Evolutionary conservation across 768 basidiomycete genomes (phyloP).

Genomic region (Lentinula detonsa): DNA sequence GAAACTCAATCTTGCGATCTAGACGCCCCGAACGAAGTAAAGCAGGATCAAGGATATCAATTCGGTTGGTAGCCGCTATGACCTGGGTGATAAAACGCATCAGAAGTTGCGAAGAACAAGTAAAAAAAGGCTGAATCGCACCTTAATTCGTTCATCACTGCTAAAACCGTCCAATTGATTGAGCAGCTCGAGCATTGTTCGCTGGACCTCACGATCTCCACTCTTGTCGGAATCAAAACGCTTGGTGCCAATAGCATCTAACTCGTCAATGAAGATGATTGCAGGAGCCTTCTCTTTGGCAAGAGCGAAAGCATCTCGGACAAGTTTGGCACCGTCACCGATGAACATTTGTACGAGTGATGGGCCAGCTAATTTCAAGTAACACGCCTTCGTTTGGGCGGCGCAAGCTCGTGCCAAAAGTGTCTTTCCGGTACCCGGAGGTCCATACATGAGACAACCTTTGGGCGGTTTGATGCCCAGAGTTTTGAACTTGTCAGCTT

Average conservation of each 20-base stretch:
- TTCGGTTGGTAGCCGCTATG: conserved; percentile 97
- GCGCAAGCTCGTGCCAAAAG: conserved; percentile 96
- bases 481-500: conserved; percentile 97
- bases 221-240: conserved; percentile 99
- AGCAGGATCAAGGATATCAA: conserved; percentile 97
- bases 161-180: conserved; percentile 99
- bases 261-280: conserved; percentile 98
- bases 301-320: conserved; percentile 95
- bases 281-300: conserved; percentile 98
- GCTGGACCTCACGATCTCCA: conserved; percentile 98
- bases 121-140: conserved; percentile 20
- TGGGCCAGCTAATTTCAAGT: conserved; percentile 95
- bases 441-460: conserved; percentile 98
- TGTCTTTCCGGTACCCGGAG: conserved; percentile 98
- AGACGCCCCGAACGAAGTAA: conserved; percentile 97
- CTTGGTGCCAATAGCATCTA: conserved; percentile 99
- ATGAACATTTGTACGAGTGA: conserved; percentile 99
- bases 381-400: conserved; percentile 96
- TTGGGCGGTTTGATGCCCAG: conserved; percentile 98
- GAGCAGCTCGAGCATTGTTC: conserved; percentile 98
- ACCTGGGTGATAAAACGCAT: conserved; percentile 46
- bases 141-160: conserved; percentile 97
- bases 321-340: conserved; percentile 97
- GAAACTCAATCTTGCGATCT: conserved; percentile 98
- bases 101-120: conserved; percentile 5